phyloP scores from a whole-genome alignment of 1,284 basidiomycete species.

The Mycena sp. region DNA sequence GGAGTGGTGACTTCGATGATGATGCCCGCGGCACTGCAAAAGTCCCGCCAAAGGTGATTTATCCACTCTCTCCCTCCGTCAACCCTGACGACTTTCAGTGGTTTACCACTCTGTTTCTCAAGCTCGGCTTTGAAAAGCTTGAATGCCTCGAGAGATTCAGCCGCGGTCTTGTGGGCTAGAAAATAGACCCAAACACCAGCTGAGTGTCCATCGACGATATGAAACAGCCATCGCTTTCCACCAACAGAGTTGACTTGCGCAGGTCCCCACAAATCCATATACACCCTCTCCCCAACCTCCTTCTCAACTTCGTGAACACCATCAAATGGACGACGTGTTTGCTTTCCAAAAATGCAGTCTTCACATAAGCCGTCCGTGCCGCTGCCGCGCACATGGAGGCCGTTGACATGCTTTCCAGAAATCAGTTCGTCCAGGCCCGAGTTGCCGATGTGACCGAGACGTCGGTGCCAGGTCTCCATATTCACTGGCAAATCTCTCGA shows the following conservation, averaged over 20 bases:
- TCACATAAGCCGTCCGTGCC: constrained; percentile 15
- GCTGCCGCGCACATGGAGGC: not conserved
- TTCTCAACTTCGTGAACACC: constrained; percentile 14
- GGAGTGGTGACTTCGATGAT: constrained; percentile 31
- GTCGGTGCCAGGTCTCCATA: constrained; percentile 18
- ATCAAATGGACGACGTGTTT: constrained; percentile 23
- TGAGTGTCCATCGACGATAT: constrained; percentile 7
- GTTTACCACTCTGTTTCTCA: constrained; percentile 17
- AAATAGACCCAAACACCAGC: not conserved
- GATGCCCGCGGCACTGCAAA: constrained; percentile 28
- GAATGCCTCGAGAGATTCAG: constrained; percentile 8
- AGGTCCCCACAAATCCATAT: constrained; percentile 28
- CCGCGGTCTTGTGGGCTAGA: constrained; percentile 9
- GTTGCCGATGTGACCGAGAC: constrained; percentile 15
- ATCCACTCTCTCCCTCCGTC: constrained; percentile 26
- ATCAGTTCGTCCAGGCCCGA: constrained; percentile 2
- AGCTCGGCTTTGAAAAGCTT: constrained; percentile 10
- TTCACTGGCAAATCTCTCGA: not conserved
- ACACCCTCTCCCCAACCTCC: constrained; percentile 12
- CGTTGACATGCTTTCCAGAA: constrained; percentile 7
- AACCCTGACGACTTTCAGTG: not conserved
- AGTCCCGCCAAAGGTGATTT: constrained; percentile 17
- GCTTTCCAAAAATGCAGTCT: constrained; percentile 14
- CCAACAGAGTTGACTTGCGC: constrained; percentile 7
- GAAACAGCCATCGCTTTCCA: not conserved